phyloP scores from a whole-genome alignment of 768 basidiomycete species.

The Amanita rubescens region DNA sequence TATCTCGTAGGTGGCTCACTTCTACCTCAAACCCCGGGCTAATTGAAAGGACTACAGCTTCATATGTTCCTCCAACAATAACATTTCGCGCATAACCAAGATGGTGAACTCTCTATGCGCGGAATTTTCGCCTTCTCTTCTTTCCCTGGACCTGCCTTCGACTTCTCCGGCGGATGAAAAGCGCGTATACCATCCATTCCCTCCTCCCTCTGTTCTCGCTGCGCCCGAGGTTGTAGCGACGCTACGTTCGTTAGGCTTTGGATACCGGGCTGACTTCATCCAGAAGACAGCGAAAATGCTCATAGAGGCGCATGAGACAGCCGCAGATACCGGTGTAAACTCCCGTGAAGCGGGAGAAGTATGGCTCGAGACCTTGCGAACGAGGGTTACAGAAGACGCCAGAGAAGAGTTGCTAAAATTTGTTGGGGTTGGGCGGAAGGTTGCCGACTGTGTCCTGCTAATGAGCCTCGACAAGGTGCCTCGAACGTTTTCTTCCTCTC shows the following conservation, averaged over 20 bases:
- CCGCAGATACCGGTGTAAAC: conserved; percentile 12
- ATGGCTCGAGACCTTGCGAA: conserved; percentile 54
- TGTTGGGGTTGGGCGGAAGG: conserved; percentile 91
- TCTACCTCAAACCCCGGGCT: background rate
- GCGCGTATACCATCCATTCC: conserved; percentile 71
- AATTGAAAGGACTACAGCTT: conserved; percentile 45
- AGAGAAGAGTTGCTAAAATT: conserved; percentile 73
- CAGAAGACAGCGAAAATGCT: conserved; percentile 78
- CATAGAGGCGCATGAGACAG: conserved; percentile 40
- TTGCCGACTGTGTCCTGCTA: conserved; percentile 89
- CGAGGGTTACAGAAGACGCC: conserved; percentile 45
- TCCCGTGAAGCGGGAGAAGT: conserved; percentile 43
- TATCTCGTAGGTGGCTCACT: conserved; percentile 62
- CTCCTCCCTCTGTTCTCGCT: conserved; percentile 63
- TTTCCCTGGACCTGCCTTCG: conserved; percentile 30
- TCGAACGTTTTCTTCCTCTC: background rate
- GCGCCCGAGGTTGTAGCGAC: conserved; percentile 46
- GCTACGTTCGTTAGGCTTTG: conserved; percentile 85
- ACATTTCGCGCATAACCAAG: conserved; percentile 88
- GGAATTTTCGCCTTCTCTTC: conserved; percentile 64
- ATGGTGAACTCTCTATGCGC: conserved; percentile 84
- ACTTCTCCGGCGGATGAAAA: conserved; percentile 25
- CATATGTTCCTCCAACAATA: conserved; percentile 97
- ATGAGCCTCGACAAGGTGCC: conserved; percentile 88
- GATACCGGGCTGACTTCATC: conserved; percentile 90